A percentile compares a stretch with the other conserved stretches of the same genome.
Evolutionary conservation across 2,329 filamentous ascomycete genomes (phyloP).

Genomic region (Phialophora chinensis): DNA sequence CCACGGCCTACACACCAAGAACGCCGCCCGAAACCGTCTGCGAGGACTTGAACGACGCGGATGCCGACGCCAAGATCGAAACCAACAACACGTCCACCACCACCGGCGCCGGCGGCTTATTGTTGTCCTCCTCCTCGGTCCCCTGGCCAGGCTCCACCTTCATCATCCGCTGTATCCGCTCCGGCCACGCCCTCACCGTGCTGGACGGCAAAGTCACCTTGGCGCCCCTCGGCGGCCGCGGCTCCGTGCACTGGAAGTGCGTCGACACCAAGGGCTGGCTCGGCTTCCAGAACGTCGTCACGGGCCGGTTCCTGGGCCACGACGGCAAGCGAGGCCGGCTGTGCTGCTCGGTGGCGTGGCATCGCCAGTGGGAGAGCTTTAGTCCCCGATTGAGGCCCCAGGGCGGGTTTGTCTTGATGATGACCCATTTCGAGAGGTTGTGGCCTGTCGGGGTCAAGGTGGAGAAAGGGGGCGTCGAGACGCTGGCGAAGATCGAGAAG

Average conservation of each 20-base stretch:
- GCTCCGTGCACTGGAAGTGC: conserved; percentile 7
- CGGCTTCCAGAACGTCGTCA: conserved; percentile 11
- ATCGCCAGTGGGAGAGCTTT: conserved; percentile 6
- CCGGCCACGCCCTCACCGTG: background rate
- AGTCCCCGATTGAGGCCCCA: background rate
- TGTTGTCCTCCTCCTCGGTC: background rate
- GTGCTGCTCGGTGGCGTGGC: background rate
- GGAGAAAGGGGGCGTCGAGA: background rate
- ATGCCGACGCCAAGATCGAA: background rate
- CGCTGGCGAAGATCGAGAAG: conserved; percentile 4
- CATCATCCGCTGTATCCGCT: conserved; percentile 3
- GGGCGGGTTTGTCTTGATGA: background rate
- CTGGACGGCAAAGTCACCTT: background rate
- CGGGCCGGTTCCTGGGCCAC: conserved; percentile 3
- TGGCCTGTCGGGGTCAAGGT: background rate
- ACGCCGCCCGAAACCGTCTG: background rate
- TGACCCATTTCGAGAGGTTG: conserved; percentile 5
- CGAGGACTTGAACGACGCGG: background rate
- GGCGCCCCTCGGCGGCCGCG: background rate
- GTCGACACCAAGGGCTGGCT: conserved; percentile 7
- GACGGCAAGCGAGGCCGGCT: background rate
- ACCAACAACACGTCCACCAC: background rate
- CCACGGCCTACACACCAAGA: background rate
- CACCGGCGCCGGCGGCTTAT: background rate
- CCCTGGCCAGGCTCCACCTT: conserved; percentile 7